Percentiles rank a stretch among this genome's conserved stretches.
These are phyloP conservation scores for Coleophoma eucalyptorum DNA, from an alignment of 2,329 filamentous ascomycete genomes.

Conservation along the genomic window DNA sequence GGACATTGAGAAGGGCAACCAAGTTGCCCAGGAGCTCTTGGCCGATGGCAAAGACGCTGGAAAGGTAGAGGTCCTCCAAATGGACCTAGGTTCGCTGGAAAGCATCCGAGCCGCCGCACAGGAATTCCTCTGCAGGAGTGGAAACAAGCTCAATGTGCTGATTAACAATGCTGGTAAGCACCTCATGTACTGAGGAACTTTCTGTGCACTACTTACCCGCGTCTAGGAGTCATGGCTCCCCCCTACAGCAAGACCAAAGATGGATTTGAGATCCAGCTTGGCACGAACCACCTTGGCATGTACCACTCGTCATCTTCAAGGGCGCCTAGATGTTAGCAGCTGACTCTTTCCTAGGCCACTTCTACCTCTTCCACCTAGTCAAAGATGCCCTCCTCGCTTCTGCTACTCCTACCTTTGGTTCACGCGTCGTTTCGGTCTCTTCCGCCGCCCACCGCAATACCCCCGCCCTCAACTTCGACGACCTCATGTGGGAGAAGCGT, in stretches of 20 bases:
- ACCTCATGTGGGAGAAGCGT: conserved; percentile 16
- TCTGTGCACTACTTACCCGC: too few species aligned
- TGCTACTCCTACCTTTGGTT: conserved; percentile 33
- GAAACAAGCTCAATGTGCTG: conserved; percentile 24
- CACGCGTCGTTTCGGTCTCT: conserved; percentile 41
- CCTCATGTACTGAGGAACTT: too few species aligned
- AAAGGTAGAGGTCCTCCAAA: conserved; percentile 24
- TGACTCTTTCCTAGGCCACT: too few species aligned
- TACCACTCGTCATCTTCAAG: too few species aligned
- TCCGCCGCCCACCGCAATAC: conserved; percentile 36
- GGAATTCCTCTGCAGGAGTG: conserved; percentile 18
- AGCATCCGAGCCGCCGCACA: conserved; percentile 24
- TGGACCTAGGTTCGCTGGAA: conserved; percentile 27
- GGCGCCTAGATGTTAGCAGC: too few species aligned
- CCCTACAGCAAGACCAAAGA: conserved; percentile 34
- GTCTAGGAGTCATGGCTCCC: conserved; percentile 7
- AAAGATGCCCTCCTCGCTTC: conserved; percentile 35
- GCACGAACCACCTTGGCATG: conserved; percentile 48
- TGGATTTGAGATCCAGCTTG: conserved; percentile 46
- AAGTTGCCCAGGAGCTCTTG: conserved; percentile 21
- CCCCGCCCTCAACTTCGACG: conserved; percentile 35
- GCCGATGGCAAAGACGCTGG: conserved; percentile 34
- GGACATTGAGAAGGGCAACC: conserved; percentile 26
- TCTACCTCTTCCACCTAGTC: conserved; percentile 48
- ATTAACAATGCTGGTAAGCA: conserved; percentile 16